A percentile compares a stretch with the other conserved stretches of the same genome.
Conservation (phyloP, 2,329 filamentous ascomycete species). For the Diaporthe nobilis region DNA sequence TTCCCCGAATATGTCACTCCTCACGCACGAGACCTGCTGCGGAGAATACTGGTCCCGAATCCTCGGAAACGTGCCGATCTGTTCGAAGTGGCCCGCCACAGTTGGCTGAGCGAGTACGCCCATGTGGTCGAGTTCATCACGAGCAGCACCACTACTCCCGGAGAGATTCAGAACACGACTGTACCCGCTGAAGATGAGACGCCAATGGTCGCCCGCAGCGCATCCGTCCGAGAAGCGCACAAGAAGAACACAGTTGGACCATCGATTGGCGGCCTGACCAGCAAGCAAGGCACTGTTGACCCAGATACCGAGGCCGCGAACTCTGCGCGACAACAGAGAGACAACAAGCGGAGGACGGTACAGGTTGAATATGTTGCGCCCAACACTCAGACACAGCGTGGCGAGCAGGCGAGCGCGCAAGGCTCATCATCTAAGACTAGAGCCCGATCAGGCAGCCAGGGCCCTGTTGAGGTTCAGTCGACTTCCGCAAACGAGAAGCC, state of each 20-base stretch:
- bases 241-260: slow-evolving; percentile 71
- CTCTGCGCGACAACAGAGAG: slow-evolving; percentile 77
- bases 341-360: slow-evolving; percentile 93
- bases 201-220: slow-evolving; percentile 82
- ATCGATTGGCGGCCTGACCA: slow-evolving; percentile 73
- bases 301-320: slow-evolving; percentile 69
- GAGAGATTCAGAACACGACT: slow-evolving; percentile 86
- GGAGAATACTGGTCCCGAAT: slow-evolving; percentile 94
- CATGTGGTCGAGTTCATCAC: slow-evolving; percentile 97
- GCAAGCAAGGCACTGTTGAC: slow-evolving; percentile 83
- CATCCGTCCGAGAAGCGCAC: slow-evolving; percentile 89
- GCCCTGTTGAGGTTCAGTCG: slow-evolving; percentile 60
- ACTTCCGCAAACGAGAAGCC: slow-evolving; percentile 65
- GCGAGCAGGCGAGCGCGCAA: slow-evolving; percentile 56
- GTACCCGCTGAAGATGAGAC: slow-evolving; percentile 73
- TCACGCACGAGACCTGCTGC: slow-evolving; percentile 91
- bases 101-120: slow-evolving; percentile 98
- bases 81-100: slow-evolving; percentile 97
- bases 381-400: slow-evolving; percentile 85
- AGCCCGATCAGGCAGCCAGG: slow-evolving; percentile 68
- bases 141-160: slow-evolving; percentile 89
- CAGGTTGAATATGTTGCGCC: slow-evolving; percentile 98
- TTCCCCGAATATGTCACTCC: slow-evolving; percentile 99
- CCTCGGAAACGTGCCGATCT: slow-evolving; percentile 94
- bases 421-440: slow-evolving; percentile 61